Base-by-base conservation (phyloP, 768 basidiomycete genomes). In the Xanthoconium stramineum region DNA sequence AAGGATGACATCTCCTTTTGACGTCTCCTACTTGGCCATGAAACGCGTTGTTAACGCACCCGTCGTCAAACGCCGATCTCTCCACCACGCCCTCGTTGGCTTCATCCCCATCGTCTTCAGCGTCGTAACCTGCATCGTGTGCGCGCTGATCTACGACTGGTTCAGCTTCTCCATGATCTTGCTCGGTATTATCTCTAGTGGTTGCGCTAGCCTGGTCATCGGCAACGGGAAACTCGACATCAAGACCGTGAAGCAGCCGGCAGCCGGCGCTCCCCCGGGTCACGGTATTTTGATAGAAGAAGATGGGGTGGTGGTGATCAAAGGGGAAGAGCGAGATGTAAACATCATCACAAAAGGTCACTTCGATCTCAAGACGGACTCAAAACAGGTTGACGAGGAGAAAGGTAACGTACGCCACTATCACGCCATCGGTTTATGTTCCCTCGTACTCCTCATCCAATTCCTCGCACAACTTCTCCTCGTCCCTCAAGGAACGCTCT, bases 401-500 rank as follows among this genome's bases (percentile, higher is more conserved):
- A 11, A 24, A 24, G 24, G 8, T 7, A 6, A 6, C 7, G 42
- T 13, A 6, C 38, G 7, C 42, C 11, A 6, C 12, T 47, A 53
- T 30, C 56, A 60, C 33, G 47, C 8, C 6, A 67, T 74, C 42
- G 67, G 73, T 2, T 0, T 65, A 33, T 69, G 53, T 32, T 65
- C 71, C 9, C 51, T 75, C 35, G 43, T 72, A 0, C 66, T 72
- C 35, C 36, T 66, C 11, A 30, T 63, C 47, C 73, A 73, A 30
- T 72, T 73, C 58, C 53, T 74, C 45, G 17, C 65, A 20, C 74
- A 74, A 36, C 67, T 74, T 15, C 61, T 74, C 29, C 61, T 75
- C 37, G 61, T 73, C 35, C 73, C 74, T 0, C 70, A 71, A 57
- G 66, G 65, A 10, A 38, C 58, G 3, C 64, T 74, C 4, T 75